Evolutionary conservation across 768 basidiomycete species (phyloP).

Genomic region (Mycena galericulata): DNA sequence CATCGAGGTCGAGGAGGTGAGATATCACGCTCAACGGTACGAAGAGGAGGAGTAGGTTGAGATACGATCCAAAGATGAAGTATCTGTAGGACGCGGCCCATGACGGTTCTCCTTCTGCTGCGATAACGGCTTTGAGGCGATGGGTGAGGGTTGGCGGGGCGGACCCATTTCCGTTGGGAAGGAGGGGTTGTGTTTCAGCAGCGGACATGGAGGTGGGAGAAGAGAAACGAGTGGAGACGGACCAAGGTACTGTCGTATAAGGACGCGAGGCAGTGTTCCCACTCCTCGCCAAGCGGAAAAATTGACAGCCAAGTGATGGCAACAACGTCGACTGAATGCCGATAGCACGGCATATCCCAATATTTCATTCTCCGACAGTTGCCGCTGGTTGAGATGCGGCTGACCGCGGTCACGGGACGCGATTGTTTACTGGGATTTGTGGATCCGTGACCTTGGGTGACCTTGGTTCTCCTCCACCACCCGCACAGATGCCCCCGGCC

Average conservation of each 20-base stretch:
- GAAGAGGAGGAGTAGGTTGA: slow-evolving; percentile 84
- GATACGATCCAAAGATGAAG: slow-evolving; percentile 74
- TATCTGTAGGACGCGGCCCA: slow-evolving; percentile 68
- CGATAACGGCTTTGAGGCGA: slow-evolving; percentile 56
- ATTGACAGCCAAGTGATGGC: too few relatives aligned
- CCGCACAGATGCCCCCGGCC: too few relatives aligned
- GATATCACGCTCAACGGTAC: slow-evolving; percentile 79
- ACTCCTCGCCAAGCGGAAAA: too few relatives aligned
- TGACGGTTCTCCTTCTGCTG: slow-evolving; percentile 72
- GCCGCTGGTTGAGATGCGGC: too few relatives aligned
- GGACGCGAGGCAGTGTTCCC: background rate
- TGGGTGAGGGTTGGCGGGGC: slow-evolving; percentile 43
- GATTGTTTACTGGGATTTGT: too few relatives aligned
- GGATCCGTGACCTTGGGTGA: too few relatives aligned
- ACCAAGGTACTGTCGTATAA: background rate
- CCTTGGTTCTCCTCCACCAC: too few relatives aligned
- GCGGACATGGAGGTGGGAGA: slow-evolving; percentile 47
- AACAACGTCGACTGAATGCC: too few relatives aligned
- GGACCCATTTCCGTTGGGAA: slow-evolving; percentile 54
- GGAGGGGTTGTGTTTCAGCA: slow-evolving; percentile 61
- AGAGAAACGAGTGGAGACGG: slow-evolving; percentile 16
- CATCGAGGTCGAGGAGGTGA: slow-evolving; percentile 70
- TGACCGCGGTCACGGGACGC: too few relatives aligned
- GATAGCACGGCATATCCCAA: too few relatives aligned
- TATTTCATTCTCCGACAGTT: too few relatives aligned